Base-by-base conservation (phyloP, 208 protist genomes). In the Porcisia hertigi region DNA sequence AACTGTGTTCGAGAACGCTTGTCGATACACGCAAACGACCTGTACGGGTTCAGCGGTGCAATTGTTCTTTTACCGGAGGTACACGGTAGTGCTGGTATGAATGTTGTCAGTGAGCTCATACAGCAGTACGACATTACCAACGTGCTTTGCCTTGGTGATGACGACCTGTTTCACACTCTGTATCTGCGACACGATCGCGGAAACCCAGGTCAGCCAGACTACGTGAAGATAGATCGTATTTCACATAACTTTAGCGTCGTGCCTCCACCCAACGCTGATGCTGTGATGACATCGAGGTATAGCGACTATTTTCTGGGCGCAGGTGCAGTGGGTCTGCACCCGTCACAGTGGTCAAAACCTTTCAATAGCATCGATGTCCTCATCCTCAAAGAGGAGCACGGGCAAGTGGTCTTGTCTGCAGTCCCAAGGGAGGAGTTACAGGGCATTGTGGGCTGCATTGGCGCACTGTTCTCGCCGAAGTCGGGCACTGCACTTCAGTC, bases 401-500 rank as follows among this genome's bases (percentile, higher is more conserved):
- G 84, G 4, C 83, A 91, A 43, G 77, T 87, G 25, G 80, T 86
- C 41, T 73, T 94, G 9, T 73, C 81, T 12, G 57, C 66, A 64
- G 88, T 94, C 43, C 84, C 90, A 20, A 81, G 84, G 49, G 78
- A 89, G 63, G 88, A 84, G n/a, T 76, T 95, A 39, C 69, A 92
- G 60, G 81, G 82, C 18, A 87, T 95, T 59, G 82, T 96, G 55
- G 91, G 91, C 14, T 95, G 93, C 59, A 85, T 97, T 49, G 88
- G 86, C 55, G 91, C 90, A 5, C 60, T 97, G 34, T 91, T 89
- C 57, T 69, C 76, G 43, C 70, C 86, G 9, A 77, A 85, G 41
- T 82, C 71, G 6, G 73, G 77, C 14, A 89, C 80, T 63, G 62
- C 81, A 36, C 77, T 97, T 71, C 83, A 87, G 54, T 72, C 76